These are phyloP conservation scores for Cordyceps farinosa DNA, from an alignment of 2,329 filamentous ascomycete genomes.

Conservation along the genomic window DNA sequence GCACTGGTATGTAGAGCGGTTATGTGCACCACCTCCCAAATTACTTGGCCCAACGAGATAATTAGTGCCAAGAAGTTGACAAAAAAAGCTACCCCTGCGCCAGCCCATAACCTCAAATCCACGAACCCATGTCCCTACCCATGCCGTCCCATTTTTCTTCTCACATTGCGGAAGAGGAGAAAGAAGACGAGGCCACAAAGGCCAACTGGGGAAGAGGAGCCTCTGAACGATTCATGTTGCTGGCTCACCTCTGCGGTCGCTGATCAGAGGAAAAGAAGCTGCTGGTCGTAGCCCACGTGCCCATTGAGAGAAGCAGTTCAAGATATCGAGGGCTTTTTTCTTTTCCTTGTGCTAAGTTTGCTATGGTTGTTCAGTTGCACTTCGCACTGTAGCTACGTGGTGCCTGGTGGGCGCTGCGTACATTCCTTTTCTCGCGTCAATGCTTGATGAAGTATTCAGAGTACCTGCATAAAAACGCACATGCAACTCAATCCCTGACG, in stretches of 20 bases:
- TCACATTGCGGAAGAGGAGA: neutral
- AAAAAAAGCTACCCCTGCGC: neutral
- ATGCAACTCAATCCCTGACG: neutral
- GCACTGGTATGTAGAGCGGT: neutral
- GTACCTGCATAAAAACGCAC: neutral
- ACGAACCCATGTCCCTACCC: neutral
- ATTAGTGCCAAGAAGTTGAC: too few species aligned
- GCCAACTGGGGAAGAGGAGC: neutral
- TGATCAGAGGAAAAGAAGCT: neutral
- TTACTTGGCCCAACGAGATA: neutral
- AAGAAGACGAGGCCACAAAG: neutral
- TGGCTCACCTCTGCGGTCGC: neutral
- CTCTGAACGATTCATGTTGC: neutral
- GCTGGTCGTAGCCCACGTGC: neutral
- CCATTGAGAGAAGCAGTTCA: too few species aligned
- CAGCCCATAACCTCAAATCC: neutral
- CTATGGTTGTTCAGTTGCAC: neutral
- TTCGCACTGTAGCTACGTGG: neutral
- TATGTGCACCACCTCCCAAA: neutral
- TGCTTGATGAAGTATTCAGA: neutral
- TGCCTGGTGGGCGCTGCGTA: neutral
- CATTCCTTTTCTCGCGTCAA: neutral
- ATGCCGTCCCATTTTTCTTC: constrained; percentile 4
- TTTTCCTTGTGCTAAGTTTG: neutral
- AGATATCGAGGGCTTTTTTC: neutral